phyloP scores from a whole-genome alignment of 2,329 filamentous ascomycete genomes.

The Stagonosporopsis tanaceti region DNA sequence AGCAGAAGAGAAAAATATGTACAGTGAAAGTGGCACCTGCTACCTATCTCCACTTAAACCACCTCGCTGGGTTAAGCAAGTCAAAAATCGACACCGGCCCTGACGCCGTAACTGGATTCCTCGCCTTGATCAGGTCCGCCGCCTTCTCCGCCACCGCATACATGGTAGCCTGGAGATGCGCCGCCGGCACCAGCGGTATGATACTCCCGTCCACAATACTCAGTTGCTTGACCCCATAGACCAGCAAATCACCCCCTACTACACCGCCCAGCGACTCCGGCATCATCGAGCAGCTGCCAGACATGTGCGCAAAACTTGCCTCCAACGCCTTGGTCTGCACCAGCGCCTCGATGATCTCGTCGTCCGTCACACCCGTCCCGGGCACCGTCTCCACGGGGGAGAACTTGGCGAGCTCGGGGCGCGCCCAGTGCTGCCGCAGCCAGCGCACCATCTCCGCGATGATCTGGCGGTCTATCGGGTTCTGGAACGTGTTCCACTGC shows the following conservation, averaged over 20 bases:
- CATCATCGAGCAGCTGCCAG: constrained; percentile 42
- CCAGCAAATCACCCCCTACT: constrained; percentile 31
- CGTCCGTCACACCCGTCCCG: constrained; percentile 34
- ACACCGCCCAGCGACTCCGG: constrained; percentile 38
- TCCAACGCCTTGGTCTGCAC: constrained; percentile 23
- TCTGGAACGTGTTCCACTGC: constrained; percentile 44
- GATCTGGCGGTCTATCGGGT: constrained; percentile 49
- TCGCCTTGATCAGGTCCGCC: constrained; percentile 42
- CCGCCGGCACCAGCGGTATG: constrained; percentile 38
- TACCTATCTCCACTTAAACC: neutral
- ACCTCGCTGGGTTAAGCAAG: neutral
- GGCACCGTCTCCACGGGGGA: constrained; percentile 43
- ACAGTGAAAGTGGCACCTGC: neutral
- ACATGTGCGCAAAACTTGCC: constrained; percentile 38
- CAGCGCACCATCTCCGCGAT: constrained; percentile 46
- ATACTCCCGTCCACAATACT: constrained; percentile 46
- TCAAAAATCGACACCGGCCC: neutral
- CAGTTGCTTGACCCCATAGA: constrained; percentile 36
- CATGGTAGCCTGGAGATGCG: constrained; percentile 41
- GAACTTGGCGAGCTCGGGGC: constrained; percentile 41
- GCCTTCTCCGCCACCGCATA: constrained; percentile 46
- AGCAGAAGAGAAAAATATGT: neutral
- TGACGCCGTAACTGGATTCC: neutral
- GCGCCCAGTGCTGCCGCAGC: constrained; percentile 46
- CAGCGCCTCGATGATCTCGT: constrained; percentile 33